Conservation (phyloP, 1,139 yeast genomes). For the Casaregolazyma lundiana region DNA sequence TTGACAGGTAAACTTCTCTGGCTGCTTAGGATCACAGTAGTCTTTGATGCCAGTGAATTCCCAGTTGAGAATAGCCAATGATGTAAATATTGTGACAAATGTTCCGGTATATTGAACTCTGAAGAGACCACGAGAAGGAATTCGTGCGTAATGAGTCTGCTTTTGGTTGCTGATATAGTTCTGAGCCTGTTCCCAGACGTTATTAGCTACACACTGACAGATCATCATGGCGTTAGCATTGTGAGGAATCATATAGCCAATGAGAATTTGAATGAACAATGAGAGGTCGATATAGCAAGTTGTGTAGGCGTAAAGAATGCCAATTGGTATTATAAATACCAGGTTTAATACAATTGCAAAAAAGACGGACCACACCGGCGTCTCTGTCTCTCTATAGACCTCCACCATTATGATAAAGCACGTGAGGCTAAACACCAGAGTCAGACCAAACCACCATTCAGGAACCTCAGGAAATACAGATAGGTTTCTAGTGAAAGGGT, state of each 20-base stretch:
- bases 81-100: conserved; percentile 37
- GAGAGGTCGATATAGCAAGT: conserved; percentile 51
- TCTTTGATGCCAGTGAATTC: conserved; percentile 43
- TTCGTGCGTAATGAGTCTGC: conserved; percentile 50
- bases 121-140: conserved; percentile 57
- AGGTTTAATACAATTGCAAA: conserved; percentile 52
- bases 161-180: conserved; percentile 49
- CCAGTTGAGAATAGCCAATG: conserved; percentile 52
- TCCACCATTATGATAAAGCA: conserved; percentile 43
- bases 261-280: conserved; percentile 49
- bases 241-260: conserved; percentile 61
- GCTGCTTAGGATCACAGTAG: conserved; percentile 43
- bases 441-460: conserved; percentile 52
- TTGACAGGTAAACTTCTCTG: conserved; percentile 30
- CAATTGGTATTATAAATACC: conserved; percentile 49
- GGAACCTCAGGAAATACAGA: conserved; percentile 55
- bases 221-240: conserved; percentile 57
- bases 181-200: conserved; percentile 58
- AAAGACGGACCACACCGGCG: conserved; percentile 55
- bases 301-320: conserved; percentile 46
- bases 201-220: conserved; percentile 53
- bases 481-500: conserved; percentile 55
- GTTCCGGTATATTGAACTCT: conserved; percentile 50
- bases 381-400: conserved; percentile 40
- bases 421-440: conserved; percentile 42